These are phyloP conservation scores for Irpex rosettiformis DNA, from an alignment of 1,284 basidiomycete genomes.

Conservation along the genomic window DNA sequence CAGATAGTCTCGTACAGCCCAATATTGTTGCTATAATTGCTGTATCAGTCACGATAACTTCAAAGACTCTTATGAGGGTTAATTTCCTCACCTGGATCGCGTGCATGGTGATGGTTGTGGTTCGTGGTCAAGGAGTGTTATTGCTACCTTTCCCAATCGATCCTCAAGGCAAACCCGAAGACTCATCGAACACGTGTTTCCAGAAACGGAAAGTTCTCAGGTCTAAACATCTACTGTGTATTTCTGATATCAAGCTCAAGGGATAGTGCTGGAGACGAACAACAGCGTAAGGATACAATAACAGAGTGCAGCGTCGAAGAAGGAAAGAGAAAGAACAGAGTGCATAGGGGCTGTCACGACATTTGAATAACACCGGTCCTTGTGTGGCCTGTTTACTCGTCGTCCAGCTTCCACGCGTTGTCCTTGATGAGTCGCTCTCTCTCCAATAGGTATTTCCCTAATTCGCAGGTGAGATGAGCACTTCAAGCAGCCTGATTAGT, in stretches of 20 bases:
- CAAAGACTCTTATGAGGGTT: neutral
- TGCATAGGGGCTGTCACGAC: neutral
- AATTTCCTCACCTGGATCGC: slow-evolving; percentile 54
- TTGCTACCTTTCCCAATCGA: slow-evolving; percentile 8
- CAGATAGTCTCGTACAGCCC: slow-evolving; percentile 95
- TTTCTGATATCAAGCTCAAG: neutral
- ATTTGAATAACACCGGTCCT: neutral
- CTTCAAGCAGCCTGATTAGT: slow-evolving; percentile 1
- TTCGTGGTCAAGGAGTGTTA: slow-evolving; percentile 2
- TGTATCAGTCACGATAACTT: neutral
- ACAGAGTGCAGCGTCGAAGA: neutral
- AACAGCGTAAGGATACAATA: neutral
- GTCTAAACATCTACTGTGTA: neutral
- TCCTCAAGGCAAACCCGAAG: slow-evolving; percentile 9
- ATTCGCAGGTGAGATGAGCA: neutral
- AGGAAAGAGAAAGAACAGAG: neutral
- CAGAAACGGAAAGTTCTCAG: slow-evolving; percentile 11
- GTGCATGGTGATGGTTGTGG: slow-evolving; percentile 47
- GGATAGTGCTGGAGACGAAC: neutral
- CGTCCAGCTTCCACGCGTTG: slow-evolving; percentile 18
- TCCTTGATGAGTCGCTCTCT: slow-evolving; percentile 60
- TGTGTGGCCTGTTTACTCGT: neutral
- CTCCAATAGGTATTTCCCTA: slow-evolving; percentile 86
- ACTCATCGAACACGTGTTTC: slow-evolving; percentile 11
- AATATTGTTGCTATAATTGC: slow-evolving; percentile 73